Base-by-base conservation (phyloP, 495 filamentous ascomycete species). In the Podospora pseudoanserina region DNA sequence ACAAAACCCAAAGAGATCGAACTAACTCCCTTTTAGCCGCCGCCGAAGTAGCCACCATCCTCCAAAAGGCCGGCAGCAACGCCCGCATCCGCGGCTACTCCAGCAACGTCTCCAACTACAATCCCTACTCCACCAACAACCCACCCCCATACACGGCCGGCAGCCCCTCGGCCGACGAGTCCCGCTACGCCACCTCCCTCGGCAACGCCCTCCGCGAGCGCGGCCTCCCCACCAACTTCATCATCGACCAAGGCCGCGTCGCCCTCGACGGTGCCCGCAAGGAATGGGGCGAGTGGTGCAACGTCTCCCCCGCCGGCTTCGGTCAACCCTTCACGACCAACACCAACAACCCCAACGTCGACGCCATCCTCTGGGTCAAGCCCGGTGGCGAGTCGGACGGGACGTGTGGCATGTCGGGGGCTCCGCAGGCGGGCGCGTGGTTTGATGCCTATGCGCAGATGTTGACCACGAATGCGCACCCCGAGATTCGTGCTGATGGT, bases 291-390 rank as follows among this genome's bases (percentile, higher is more conserved):
- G 85, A 92, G 77, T 93, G 90, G 90, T 92, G 90, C 83, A 93
- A 93, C 72, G 84, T 87, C 59, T 83, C 77, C 39, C 84, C 82
- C 26, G 84, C 89, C 13, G 89, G 90, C 19, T 91, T 92, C 70
- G 90, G 90, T 74, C 82, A 83, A 20, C 84, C 84, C 4, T 87
- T 87, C 0, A 87, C 87, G 1, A 84, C 85, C 30, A 75, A 85
- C 64, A 89, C 88, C 18, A 83, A 84, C 54, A 82, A 88, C 75
- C 65, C 78, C 15, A 79, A 88, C 26, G 78, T 86, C 19, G 89
- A 92, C 76, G 86, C 89, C 55, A 88, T 92, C 77, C 88, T 91
- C 71, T 92, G 89, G 90, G 78, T 91, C 64, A 92, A 92, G 84
- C 90, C 89, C 16, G 90, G 90, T 69, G 90, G 90, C 65, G 90